Conservation (phyloP, 164 flowering plant species). For the Nymphaea colorata region DNA sequence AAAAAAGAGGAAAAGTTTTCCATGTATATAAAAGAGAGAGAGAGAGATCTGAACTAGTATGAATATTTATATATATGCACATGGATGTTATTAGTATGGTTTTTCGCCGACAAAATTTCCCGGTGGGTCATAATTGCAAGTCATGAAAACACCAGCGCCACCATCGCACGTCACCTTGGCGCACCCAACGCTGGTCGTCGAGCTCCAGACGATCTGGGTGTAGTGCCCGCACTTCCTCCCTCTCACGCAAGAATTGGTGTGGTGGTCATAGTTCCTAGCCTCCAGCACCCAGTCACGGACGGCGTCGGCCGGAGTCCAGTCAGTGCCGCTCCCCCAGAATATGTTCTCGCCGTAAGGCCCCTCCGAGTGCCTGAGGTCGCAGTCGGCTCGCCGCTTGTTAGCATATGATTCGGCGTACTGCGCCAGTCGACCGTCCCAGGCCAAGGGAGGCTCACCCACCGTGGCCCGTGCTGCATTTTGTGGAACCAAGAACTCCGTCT, state of each 20-base stretch:
- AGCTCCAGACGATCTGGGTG: constrained; percentile 63
- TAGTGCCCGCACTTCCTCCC: constrained; percentile 51
- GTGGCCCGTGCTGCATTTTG: constrained; percentile 43
- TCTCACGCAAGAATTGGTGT: constrained; percentile 24
- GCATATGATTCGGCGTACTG: constrained; percentile 39
- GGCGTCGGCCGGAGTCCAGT: constrained; percentile 45
- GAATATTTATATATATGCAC: too few species aligned
- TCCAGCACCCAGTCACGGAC: constrained; percentile 42
- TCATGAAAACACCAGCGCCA: constrained; percentile 36
- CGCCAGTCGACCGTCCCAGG: constrained; percentile 43
- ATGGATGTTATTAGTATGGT: constrained; percentile 26
- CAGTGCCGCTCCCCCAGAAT: constrained; percentile 57
- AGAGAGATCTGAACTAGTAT: too few species aligned
- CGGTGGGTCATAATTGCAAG: constrained; percentile 69
- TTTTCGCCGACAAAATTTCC: constrained; percentile 58
- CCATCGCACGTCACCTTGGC: constrained; percentile 33
- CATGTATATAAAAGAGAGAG: too few species aligned
- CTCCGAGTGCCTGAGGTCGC: constrained; percentile 41
- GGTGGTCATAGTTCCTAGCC: constrained; percentile 25
- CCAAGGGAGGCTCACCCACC: constrained; percentile 23
- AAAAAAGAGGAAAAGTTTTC: too few species aligned
- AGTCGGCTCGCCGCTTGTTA: constrained; percentile 26
- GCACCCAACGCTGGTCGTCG: constrained; percentile 42
- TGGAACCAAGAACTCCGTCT: constrained; percentile 29
- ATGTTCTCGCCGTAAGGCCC: constrained; percentile 82